Conservation (phyloP, 2,329 filamentous ascomycete genomes). For the Alternaria sp. region DNA sequence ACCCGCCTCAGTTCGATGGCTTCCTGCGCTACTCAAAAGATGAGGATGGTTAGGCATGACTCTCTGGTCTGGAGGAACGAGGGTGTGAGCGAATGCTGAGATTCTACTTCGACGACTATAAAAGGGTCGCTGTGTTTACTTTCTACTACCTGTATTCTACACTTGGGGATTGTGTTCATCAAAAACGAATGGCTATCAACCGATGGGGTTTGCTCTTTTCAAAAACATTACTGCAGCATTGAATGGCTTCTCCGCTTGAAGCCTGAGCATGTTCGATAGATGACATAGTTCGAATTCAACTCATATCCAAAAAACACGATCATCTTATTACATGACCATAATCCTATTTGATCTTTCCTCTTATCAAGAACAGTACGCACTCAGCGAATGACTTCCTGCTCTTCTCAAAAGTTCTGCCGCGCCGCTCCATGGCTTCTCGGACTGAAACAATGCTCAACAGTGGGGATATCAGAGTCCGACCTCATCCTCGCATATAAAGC, state of each 20-base stretch:
- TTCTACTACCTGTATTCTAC: too few relatives aligned
- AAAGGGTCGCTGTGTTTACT: neutral
- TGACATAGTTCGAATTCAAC: neutral
- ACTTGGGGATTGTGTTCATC: too few relatives aligned
- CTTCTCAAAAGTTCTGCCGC: neutral
- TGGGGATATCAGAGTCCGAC: rapidly evolving
- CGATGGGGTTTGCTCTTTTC: neutral
- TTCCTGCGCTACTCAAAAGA: neutral
- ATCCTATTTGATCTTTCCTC: neutral
- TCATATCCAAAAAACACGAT: neutral
- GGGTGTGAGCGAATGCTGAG: neutral
- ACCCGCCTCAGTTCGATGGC: constrained; percentile 22
- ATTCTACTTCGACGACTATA: neutral
- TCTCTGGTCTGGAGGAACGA: neutral
- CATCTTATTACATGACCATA: neutral
- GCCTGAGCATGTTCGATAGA: neutral
- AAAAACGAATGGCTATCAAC: too few relatives aligned
- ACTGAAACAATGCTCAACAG: neutral
- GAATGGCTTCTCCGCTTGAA: neutral
- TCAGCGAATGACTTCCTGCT: neutral
- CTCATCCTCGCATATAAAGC: neutral
- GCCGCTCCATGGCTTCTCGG: neutral
- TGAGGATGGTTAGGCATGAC: rapidly evolving
- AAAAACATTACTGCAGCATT: rapidly evolving
- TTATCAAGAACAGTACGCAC: rapidly evolving